Evolutionary conservation across 805 yeast genomes (phyloP).

Genomic region (Candida insectorum): DNA sequence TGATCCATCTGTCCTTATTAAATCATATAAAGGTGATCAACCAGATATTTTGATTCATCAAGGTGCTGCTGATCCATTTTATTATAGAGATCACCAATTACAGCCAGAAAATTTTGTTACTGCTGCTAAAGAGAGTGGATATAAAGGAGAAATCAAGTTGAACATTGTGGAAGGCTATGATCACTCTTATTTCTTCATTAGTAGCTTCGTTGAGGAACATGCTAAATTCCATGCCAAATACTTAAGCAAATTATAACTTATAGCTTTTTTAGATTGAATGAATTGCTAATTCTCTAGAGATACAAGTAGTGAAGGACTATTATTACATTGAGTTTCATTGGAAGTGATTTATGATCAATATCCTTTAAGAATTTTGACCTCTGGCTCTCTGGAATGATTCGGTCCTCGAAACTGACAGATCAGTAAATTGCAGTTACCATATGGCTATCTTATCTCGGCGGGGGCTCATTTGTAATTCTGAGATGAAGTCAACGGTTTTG

Average conservation of each 20-base stretch:
- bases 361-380: too few species aligned
- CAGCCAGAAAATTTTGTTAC: conserved; percentile 69
- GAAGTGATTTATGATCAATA: too few species aligned
- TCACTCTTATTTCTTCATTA: conserved; percentile 84
- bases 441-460: too few species aligned
- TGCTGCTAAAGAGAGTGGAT: conserved; percentile 55
- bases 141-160: conserved; percentile 58
- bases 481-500: too few species aligned
- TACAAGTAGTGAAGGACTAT: background rate
- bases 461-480: too few species aligned
- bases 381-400: too few species aligned
- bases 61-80: conserved; percentile 78
- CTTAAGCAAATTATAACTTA: conserved; percentile 29
- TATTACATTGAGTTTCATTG: too few species aligned
- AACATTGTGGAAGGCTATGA: conserved; percentile 78
- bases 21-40: conserved; percentile 51
- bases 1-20: conserved; percentile 80
- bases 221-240: conserved; percentile 82
- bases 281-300: background rate
- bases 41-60: conserved; percentile 74
- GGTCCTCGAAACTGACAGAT: too few species aligned
- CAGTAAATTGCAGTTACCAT: too few species aligned
- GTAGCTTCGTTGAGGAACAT: conserved; percentile 77
- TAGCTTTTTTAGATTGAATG: too few species aligned
- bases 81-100: conserved; percentile 56